Evolutionary conservation across 768 basidiomycete genomes (phyloP), one percentile per base, ranked within the genome.

Genomic region (Cystoderma amianthinum): DNA sequence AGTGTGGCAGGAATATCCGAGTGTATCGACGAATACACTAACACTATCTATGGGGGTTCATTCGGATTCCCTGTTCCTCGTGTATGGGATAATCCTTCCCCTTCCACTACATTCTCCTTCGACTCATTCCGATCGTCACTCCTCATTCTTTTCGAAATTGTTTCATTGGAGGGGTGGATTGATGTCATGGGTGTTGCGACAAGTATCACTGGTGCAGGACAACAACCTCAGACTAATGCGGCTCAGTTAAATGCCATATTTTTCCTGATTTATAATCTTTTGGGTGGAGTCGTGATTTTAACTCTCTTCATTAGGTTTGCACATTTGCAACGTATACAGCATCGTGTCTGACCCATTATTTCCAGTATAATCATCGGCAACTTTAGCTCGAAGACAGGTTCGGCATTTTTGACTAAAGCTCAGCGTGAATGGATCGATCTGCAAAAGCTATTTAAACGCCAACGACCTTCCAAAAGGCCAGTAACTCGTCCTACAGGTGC

Each of bases 111-210:
- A 1, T 97, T 92, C 65, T 85, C 83, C 2, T 98, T 97, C 55
- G 95, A 98, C 61, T 78, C 68, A 11, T 97, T 97, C 62, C 71
- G 76, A 5, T 64, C 82, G 3, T 85, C 90, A 0, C 67, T 97
- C 30, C 73, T 97, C 40, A 96, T 97, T 53, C 72, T 97, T 1
- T 97, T 96, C 52, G 95, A 98, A 63, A 92, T 95, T 49, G 90
- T 97, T 17, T 95, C 93, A 0, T 65, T 96, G 37, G 93, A 95
- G 63, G 95, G 95, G 2, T 97, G 94, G 95, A 76, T 88, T n/a
- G 90, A 94, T 55, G 95, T 93, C 38, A 85, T 96, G 85, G 64
- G 62, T 25, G 72, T 82, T 18, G 84, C 83, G 1, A 86, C 86
- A 59, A 78, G 81, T 46, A 85, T 96, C 48, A 82, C 76, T 1